Percentiles rank a stretch among this genome's conserved stretches.
Conservation (phyloP, 2,329 filamentous ascomycete genomes). For the Aspergillus clavatus region DNA sequence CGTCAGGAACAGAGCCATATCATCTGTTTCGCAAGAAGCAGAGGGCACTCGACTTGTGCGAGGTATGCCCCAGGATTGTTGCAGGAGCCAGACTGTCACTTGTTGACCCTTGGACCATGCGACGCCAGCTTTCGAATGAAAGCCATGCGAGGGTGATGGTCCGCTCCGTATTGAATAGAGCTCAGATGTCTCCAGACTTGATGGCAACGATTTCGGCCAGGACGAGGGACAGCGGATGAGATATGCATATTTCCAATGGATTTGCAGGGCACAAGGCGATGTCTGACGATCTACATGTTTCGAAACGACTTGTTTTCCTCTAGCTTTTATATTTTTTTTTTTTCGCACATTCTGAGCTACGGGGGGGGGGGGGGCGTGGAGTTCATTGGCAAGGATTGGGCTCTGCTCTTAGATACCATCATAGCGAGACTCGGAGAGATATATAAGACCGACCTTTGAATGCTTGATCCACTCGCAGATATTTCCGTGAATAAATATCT, state of each 20-base stretch:
- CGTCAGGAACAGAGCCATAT: neutral
- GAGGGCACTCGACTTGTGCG: neutral
- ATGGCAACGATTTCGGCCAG: neutral
- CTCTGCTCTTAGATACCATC: neutral
- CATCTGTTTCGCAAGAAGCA: neutral
- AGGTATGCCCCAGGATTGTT: neutral
- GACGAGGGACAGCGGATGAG: neutral
- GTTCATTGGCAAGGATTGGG: neutral
- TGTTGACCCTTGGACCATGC: neutral
- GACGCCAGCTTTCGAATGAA: neutral
- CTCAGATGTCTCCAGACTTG: neutral
- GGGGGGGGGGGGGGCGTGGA: too few species aligned
- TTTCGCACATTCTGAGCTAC: neutral
- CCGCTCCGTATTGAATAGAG: neutral
- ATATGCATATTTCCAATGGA: neutral
- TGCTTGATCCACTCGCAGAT: neutral
- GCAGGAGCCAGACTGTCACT: neutral
- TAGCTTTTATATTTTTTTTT: constrained; percentile 1
- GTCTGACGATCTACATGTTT: constrained; percentile 19
- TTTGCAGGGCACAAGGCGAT: constrained; percentile 6
- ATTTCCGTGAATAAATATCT: neutral
- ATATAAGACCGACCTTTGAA: neutral
- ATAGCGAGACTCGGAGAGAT: neutral
- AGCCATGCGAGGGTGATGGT: neutral
- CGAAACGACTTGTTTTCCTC: constrained; percentile 1